Evolutionary conservation across 2,329 filamentous ascomycete species (phyloP).

Genomic region (Fusarium sp.): DNA sequence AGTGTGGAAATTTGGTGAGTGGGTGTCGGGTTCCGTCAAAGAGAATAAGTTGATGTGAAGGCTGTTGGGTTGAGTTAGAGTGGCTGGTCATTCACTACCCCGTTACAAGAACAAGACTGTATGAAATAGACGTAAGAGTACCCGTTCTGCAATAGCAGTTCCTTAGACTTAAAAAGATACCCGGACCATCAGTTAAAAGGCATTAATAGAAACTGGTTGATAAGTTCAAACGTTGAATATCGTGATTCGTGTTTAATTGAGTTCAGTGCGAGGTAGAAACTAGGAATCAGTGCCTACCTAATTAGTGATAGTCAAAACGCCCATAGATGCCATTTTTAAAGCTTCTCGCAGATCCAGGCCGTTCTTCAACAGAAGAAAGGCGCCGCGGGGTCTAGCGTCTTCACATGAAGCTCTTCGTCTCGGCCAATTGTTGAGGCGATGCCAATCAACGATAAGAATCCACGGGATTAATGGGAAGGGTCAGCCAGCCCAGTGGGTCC

Average conservation of each 20-base stretch:
- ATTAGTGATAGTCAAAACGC: slow-evolving; percentile 15
- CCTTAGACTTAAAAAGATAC: background rate
- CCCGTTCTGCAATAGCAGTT: slow-evolving; percentile 4
- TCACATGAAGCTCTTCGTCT: slow-evolving; percentile 38
- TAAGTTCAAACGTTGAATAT: background rate
- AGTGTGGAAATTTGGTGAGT: slow-evolving; percentile 83
- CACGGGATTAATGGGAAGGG: slow-evolving; percentile 6
- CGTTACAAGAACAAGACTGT: slow-evolving; percentile 23
- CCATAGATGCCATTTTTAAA: slow-evolving; percentile 6
- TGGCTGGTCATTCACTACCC: slow-evolving; percentile 5
- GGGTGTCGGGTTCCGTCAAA: slow-evolving; percentile 57
- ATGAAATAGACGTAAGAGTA: slow-evolving; percentile 26
- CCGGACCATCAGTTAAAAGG: slow-evolving; percentile 9
- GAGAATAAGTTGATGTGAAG: slow-evolving; percentile 36
- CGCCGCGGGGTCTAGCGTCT: slow-evolving; percentile 27
- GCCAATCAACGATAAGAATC: slow-evolving; percentile 32
- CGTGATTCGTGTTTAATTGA: slow-evolving; percentile 1
- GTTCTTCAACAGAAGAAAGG: slow-evolving; percentile 18
- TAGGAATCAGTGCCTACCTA: background rate
- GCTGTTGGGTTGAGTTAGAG: slow-evolving; percentile 11
- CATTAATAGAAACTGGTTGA: slow-evolving; percentile 14
- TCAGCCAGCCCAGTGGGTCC: slow-evolving; percentile 37
- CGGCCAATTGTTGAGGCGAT: slow-evolving; percentile 36
- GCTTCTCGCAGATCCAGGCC: slow-evolving; percentile 10
- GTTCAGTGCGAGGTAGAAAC: background rate